Percentiles rank a stretch among this genome's conserved stretches.
Conservation (phyloP, 75 land plant species). For the Azolla pinnata region DNA sequence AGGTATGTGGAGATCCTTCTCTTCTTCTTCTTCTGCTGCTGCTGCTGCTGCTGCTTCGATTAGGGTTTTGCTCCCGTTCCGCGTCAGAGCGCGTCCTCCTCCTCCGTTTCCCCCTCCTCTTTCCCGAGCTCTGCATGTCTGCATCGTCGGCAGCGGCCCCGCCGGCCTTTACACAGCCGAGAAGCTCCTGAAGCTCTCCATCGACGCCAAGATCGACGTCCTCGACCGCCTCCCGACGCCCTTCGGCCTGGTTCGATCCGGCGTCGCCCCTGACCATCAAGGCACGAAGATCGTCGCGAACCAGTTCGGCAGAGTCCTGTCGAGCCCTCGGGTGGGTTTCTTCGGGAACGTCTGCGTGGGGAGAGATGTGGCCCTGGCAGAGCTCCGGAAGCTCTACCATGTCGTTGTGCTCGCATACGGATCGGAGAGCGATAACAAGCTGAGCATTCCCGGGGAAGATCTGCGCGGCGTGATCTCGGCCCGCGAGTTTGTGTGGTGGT, state of each 20-base stretch:
- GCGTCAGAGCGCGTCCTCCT: too few relatives aligned
- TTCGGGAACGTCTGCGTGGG: conserved; percentile 86
- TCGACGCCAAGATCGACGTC: conserved; percentile 58
- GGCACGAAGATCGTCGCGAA: conserved; percentile 94
- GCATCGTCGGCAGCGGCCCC: conserved; percentile 96
- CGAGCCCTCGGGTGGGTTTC: conserved; percentile 56
- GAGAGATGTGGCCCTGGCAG: conserved; percentile 53
- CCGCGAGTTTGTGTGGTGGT: conserved; percentile 99
- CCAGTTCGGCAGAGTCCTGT: conserved; percentile 76
- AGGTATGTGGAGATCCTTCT: too few relatives aligned
- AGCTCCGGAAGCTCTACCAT: conserved; percentile 74
- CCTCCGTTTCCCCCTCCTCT: too few relatives aligned
- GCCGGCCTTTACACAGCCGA: conserved; percentile 99
- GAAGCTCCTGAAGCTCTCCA: conserved; percentile 40
- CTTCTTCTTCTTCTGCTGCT: too few relatives aligned
- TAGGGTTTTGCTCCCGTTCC: too few relatives aligned
- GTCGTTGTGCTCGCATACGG: conserved; percentile 97
- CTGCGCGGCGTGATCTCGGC: conserved; percentile 72
- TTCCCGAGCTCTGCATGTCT: conserved; percentile 41
- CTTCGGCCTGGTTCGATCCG: conserved; percentile 91
- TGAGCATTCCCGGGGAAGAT: conserved; percentile 77
- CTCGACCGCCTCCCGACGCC: conserved; percentile 88
- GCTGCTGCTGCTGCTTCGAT: too few relatives aligned
- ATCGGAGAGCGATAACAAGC: conserved; percentile 85
- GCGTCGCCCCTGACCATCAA: conserved; percentile 98